Evolutionary conservation across 2,329 filamentous ascomycete species (phyloP).

Genomic region (Erysiphe pulchra): DNA sequence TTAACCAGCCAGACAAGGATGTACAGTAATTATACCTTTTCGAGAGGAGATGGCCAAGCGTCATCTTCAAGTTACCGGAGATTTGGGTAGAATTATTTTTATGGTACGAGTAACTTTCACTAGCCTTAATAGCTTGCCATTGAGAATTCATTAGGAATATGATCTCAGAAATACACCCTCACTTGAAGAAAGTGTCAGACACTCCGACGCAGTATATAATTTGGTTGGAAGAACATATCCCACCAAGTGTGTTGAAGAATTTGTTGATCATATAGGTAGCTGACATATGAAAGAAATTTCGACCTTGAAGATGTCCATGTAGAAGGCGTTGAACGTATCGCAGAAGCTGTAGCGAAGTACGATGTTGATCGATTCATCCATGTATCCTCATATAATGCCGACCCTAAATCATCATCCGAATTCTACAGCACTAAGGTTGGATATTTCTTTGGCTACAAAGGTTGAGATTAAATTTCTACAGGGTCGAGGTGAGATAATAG

Average conservation of each 20-base stretch:
- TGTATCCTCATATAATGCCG: conserved; percentile 81
- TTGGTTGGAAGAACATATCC: conserved; percentile 82
- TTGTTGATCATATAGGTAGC: background rate
- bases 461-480: background rate
- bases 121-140: background rate
- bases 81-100: conserved; percentile 73
- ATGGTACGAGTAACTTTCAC: conserved; percentile 23
- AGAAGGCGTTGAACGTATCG: conserved; percentile 77
- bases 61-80: conserved; percentile 86
- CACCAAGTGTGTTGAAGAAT: conserved; percentile 43
- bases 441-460: background rate
- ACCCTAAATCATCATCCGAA: conserved; percentile 54
- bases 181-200: conserved; percentile 86
- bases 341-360: conserved; percentile 87
- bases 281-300: conserved; percentile 46
- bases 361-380: conserved; percentile 94
- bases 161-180: conserved; percentile 85
- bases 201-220: conserved; percentile 96
- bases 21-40: conserved; percentile 78
- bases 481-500: conserved; percentile 63
- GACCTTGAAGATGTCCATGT: conserved; percentile 77
- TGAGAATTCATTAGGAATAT: conserved; percentile 40
- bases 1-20: conserved; percentile 59
- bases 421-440: conserved; percentile 75
- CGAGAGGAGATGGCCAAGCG: conserved; percentile 96